Conservation (phyloP, 192 early-diverging fungal genomes). For the Umbelopsis vinacea region DNA sequence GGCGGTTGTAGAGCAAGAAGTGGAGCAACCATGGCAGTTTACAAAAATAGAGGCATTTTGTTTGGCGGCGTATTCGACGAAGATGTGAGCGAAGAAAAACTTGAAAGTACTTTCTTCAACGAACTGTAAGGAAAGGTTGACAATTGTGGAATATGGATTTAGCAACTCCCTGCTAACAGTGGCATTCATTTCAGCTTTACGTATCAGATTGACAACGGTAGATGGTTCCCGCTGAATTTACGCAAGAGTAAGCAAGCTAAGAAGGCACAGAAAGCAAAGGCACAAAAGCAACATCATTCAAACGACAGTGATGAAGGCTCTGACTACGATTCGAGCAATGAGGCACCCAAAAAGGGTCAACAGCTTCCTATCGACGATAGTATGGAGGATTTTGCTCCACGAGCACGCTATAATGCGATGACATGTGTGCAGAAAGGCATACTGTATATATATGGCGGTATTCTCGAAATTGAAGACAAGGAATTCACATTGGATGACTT, state of each 20-base stretch:
- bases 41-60: slow-evolving; percentile 64
- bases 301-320: slow-evolving; percentile 36
- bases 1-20: slow-evolving; percentile 28
- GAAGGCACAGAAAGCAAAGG: slow-evolving; percentile 42
- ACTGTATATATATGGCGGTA: slow-evolving; percentile 68
- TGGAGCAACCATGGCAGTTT: slow-evolving; percentile 56
- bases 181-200: slow-evolving; percentile 32
- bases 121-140: slow-evolving; percentile 48
- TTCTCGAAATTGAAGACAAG: slow-evolving; percentile 62
- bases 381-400: slow-evolving; percentile 47
- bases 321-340: background rate
- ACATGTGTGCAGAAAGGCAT: slow-evolving; percentile 57
- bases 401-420: slow-evolving; percentile 73
- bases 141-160: background rate
- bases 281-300: slow-evolving; percentile 36
- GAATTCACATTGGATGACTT: slow-evolving; percentile 69
- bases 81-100: slow-evolving; percentile 63
- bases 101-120: slow-evolving; percentile 63
- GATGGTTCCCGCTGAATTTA: slow-evolving; percentile 64
- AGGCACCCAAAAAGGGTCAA: background rate
- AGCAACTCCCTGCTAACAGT: background rate
- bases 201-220: slow-evolving; percentile 60
- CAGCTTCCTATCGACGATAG: slow-evolving; percentile 33
- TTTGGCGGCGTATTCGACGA: slow-evolving; percentile 70
- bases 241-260: slow-evolving; percentile 46